Evolutionary conservation across 1,284 basidiomycete species (phyloP), one percentile per base, ranked within the genome.

Genomic region (Cutaneotrichosporon dermatis): DNA sequence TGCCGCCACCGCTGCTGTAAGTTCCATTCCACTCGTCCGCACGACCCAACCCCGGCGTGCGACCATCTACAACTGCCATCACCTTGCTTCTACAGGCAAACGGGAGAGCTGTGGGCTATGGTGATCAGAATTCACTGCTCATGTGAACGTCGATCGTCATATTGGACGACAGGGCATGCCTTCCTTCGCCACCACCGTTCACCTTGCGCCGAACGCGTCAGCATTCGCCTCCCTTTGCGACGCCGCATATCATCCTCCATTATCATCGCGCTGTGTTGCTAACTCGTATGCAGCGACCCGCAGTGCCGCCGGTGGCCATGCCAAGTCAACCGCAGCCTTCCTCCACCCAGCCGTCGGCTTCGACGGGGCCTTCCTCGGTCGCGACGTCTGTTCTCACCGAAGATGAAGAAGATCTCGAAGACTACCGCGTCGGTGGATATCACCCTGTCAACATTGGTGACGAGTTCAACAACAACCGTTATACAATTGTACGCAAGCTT

Each of bases 401-500:
- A 49, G 78, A 79, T 48, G 78, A 79, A 57, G 78, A 79, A 64
- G 77, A 79, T 65, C 69, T 79, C 5, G 76, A 77, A 63, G 86
- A 88, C 83, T 95, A 95, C 79, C 85, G 90, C 76, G 88, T 89
- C 59, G 92, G 92, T 58, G 92, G 92, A 16, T 95, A 96, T 77
- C 92, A 94, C 73, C 95, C 94, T 16, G 92, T 98, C 55, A 88
- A 94, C 76, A 92, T 99, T 64, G 95, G 94, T 71, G 92, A 98
- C 79, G 78, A 83, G 35, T 97, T 97, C 77, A 91, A 89, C 58
- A 86, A 92, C 66, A 89, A 85, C 8, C 82, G 95, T 50, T 99
- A 99, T 76, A 77, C 86, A 67, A 90, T 98, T 69, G 92, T 97
- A 59, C 82, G 95, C 64, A 99, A 99, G 79, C 86, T 99, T 11